Base-by-base conservation (phyloP, 306 rosid genomes). In the Senna tora region DNA sequence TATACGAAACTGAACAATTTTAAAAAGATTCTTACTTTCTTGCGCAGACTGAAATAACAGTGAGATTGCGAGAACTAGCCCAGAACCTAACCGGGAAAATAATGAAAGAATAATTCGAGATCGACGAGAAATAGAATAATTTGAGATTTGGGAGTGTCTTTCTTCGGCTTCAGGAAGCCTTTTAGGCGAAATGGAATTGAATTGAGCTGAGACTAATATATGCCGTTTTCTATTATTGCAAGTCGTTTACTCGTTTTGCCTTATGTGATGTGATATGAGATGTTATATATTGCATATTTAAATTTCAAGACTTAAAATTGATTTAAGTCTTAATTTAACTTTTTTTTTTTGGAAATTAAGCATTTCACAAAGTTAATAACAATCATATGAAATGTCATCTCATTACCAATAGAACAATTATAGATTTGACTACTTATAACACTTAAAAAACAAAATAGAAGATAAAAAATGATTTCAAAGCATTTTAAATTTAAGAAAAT, bases 181-280 rank as follows among this genome's bases (percentile, higher is more conserved):
- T 34, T n/a, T 34, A n/a, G 42, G 65, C 30, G 59, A 53, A 4
- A 36, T 36, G 39, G 39, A 36, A 36, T 25, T 25, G 1, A 25
- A 25, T 51, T 11, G 28, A 20, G 54, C 19, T 25, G 25, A 25
- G 14, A 25, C 55, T 43, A 39, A 9, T 33, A 4, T 45, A 2
- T 65, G 55, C 17, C 71, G 58, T 66, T 66, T 47, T 25, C 28
- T 34, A 15, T 28, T 46, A 15, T 28, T 28, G 7, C 10, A 45
- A 13, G 43, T 65, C 56, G 71, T 46, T 65, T 65, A 13, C 42
- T 65, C 56, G 71, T 46, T 65, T 65, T 28, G 43, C 30, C 30
- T 25, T 25, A 25, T 25, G 30, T 25, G 30, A 25, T 25, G 30
- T 25, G 30, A 25, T 25, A 25, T 25, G 30, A 25, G 3, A 25